phyloP scores from a whole-genome alignment of 1,139 yeast species.

The Lodderomyces theae region DNA sequence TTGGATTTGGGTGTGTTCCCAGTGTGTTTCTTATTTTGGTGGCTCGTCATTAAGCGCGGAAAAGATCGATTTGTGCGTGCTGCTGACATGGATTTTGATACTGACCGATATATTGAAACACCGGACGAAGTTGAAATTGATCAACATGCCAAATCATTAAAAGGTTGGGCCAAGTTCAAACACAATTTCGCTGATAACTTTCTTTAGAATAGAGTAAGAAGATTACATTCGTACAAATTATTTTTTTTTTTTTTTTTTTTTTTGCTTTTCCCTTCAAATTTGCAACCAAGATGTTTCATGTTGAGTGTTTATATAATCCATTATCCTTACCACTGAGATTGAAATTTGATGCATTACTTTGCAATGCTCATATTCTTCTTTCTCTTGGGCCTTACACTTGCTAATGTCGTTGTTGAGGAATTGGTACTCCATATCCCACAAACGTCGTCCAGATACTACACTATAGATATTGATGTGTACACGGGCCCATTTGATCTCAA shows the following conservation, averaged over 20 bases:
- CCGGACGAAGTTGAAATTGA: conserved; percentile 46
- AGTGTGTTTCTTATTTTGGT: conserved; percentile 34
- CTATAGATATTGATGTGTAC: conserved; percentile 13
- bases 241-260: not conserved
- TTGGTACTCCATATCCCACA: conserved; percentile 4
- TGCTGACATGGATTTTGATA: conserved; percentile 61
- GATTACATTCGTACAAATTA: not conserved
- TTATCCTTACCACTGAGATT: too few species aligned
- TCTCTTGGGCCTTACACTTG: not conserved
- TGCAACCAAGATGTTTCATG: conserved; percentile 4
- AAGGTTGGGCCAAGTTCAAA: conserved; percentile 46
- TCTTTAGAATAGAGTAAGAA: conserved; percentile 14
- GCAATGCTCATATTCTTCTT: not conserved
- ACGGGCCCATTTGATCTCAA: conserved; percentile 18
- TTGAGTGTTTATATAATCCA: not conserved
- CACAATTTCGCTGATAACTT: conserved; percentile 30
- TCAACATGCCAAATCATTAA: conserved; percentile 37
- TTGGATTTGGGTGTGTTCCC: conserved; percentile 42
- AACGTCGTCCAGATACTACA: not conserved
- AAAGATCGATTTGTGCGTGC: conserved; percentile 46
- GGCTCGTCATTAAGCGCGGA: conserved; percentile 47
- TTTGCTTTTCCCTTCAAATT: not conserved
- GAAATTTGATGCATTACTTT: not conserved
- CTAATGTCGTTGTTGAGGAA: conserved; percentile 1
- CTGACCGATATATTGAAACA: conserved; percentile 53